A percentile compares a stretch with the other conserved stretches of the same genome.
phyloP scores from a whole-genome alignment of 2,329 filamentous ascomycete genomes.

The Penicillium sp. region DNA sequence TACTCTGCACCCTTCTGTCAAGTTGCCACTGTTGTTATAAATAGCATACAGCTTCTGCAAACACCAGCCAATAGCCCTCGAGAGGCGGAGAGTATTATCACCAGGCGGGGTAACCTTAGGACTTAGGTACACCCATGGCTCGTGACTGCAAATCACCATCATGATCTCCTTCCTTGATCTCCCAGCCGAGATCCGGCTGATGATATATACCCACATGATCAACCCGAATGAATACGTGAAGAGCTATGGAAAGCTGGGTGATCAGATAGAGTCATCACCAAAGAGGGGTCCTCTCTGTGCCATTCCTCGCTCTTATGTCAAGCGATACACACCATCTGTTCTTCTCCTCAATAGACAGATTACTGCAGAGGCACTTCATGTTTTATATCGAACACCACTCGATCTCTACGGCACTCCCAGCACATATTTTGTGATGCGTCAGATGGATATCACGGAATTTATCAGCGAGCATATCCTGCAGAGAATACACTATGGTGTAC shows the following conservation, averaged over 20 bases:
- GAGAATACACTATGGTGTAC: background rate
- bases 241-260: background rate
- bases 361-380: background rate
- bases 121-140: background rate
- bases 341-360: background rate
- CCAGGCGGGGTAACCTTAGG: background rate
- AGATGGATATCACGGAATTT: background rate
- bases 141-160: background rate
- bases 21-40: too few relatives aligned
- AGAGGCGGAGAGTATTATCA: background rate
- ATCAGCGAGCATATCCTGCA: background rate
- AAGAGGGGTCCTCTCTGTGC: background rate
- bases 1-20: too few relatives aligned
- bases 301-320: background rate
- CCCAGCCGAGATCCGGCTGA: background rate
- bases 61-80: background rate
- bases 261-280: background rate
- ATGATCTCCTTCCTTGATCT: background rate
- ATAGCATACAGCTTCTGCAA: background rate
- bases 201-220: background rate
- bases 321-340: background rate
- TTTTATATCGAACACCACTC: background rate
- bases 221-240: constrained; percentile 1
- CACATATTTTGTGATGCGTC: background rate
- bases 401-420: background rate